Percentiles rank a stretch among this genome's conserved stretches.
Evolutionary conservation across 1,284 basidiomycete genomes (phyloP).

Genomic region (Malassezia sp.): DNA sequence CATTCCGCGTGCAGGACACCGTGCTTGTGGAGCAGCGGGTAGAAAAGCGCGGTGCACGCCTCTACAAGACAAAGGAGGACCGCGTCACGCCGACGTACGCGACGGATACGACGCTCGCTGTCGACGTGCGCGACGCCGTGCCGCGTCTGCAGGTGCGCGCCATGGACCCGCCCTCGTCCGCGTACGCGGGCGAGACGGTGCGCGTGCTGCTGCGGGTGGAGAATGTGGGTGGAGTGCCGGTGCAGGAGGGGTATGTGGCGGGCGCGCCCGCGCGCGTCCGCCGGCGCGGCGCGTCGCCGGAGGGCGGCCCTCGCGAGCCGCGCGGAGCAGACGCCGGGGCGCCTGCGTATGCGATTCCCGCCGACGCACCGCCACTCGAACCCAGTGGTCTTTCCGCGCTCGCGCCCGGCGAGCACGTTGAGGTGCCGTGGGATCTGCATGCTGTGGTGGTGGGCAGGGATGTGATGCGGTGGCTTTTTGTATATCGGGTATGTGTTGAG

Average conservation of each 20-base stretch:
- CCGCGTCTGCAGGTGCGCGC: slow-evolving; percentile 43
- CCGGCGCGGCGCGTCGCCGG: too few species aligned
- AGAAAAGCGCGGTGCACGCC: slow-evolving; percentile 45
- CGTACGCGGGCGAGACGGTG: slow-evolving; percentile 17
- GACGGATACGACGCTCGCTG: slow-evolving; percentile 45
- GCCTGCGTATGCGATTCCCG: neutral
- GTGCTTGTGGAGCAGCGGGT: slow-evolving; percentile 48
- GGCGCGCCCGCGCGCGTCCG: too few species aligned
- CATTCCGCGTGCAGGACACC: slow-evolving; percentile 49
- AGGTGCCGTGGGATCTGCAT: neutral
- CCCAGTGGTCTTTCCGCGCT: neutral
- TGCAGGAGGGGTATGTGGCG: too few species aligned
- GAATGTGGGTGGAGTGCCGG: too few species aligned
- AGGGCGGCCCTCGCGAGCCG: too few species aligned
- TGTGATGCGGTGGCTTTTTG: slow-evolving; percentile 1
- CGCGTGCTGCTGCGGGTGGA: neutral
- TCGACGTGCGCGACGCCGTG: slow-evolving; percentile 41
- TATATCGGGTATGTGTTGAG: too few species aligned
- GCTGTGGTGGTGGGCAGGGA: neutral
- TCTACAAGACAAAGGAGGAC: slow-evolving; percentile 48
- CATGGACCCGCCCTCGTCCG: neutral
- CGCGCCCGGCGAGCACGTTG: neutral
- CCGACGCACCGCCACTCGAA: neutral
- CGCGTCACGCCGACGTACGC: slow-evolving; percentile 48
- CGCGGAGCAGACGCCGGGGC: too few species aligned